Conservation (phyloP, 1,284 basidiomycete species). For the Fomitiporia mediterranea region DNA sequence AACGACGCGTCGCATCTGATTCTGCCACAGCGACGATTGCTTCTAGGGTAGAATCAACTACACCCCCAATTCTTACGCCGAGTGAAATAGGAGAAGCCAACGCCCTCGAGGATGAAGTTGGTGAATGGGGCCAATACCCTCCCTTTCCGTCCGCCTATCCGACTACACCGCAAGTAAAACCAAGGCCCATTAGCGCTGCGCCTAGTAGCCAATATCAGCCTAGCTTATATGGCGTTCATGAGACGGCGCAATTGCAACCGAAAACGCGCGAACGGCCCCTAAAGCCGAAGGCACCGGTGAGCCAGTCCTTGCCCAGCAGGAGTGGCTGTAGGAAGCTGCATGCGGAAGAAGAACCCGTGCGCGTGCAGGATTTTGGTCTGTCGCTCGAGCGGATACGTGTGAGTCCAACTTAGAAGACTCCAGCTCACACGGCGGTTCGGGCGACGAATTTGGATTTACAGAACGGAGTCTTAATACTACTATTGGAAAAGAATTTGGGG, state of each 20-base stretch:
- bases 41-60: slow-evolving; percentile 9
- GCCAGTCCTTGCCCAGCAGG: slow-evolving; percentile 16
- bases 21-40: slow-evolving; percentile 21
- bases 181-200: slow-evolving; percentile 21
- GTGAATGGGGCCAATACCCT: slow-evolving; percentile 45
- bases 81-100: slow-evolving; percentile 2
- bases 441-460: slow-evolving; percentile 36
- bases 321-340: slow-evolving; percentile 9
- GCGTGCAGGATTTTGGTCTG: slow-evolving; percentile 50
- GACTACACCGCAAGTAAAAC: slow-evolving; percentile 38
- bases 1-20: slow-evolving; percentile 15
- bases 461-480: slow-evolving; percentile 15
- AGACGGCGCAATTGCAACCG: slow-evolving; percentile 1
- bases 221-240: slow-evolving; percentile 2
- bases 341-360: slow-evolving; percentile 4
- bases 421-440: slow-evolving; percentile 53
- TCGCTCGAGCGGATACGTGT: slow-evolving; percentile 63
- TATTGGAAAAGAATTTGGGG: not conserved
- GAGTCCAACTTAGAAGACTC: slow-evolving; percentile 39
- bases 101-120: slow-evolving; percentile 21
- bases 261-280: slow-evolving; percentile 1
- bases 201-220: slow-evolving; percentile 11
- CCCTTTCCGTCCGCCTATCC: slow-evolving; percentile 50
- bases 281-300: slow-evolving; percentile 11
- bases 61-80: not conserved